Evolutionary conservation across 2,329 filamentous ascomycete species (phyloP), one percentile per base, ranked within the genome.

Genomic region (Aureobasidium vineae): DNA sequence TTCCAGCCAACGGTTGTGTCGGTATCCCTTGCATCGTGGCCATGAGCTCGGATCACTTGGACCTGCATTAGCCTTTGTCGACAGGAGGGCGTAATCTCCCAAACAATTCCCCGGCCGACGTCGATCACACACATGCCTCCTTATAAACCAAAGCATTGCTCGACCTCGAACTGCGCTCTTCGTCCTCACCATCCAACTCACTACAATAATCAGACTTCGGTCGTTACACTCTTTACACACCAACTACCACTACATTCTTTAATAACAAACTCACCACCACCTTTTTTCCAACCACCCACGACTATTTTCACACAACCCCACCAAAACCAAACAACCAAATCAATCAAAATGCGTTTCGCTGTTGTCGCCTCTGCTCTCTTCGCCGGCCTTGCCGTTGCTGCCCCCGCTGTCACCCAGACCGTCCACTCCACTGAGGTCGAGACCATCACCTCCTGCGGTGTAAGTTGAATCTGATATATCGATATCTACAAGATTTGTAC

Each of bases 271-370:
- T 67, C 28, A 36, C 50, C 67, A 66, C 56, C 31, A 50, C 45
- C 64, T 56, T 66, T 59, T 68, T 68, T 67, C 56, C n/a, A 68
- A 63, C 50, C 52, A 53, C 47, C 33, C 47, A 21, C 47, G 38
- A 66, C 66, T 63, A 31, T 52, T 67, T 59, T 64, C 49, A 59
- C 26, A 63, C 57, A 65, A 57, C 64, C 47, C 63, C 67, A 69
- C 69, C 49, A 66, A 26, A 21, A 43, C 47, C 47, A 69, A 69
- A 38, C 66, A 49, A 66, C 57, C 53, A 52, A 68, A 68, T 33
- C 61, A 67, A 68, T 61, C 69, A 71, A 70, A 66, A 74, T 74
- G 73, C 73, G 72, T 72, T 74, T 71, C 70, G 69, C 70, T 65
- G 53, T 72, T 68, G 72, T 68, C 63, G 67, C 69, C 68, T 68